Percentiles rank a stretch among this genome's conserved stretches.
These are phyloP conservation scores for Suillus occidentalis DNA, from an alignment of 768 basidiomycete species.

Conservation along the genomic window DNA sequence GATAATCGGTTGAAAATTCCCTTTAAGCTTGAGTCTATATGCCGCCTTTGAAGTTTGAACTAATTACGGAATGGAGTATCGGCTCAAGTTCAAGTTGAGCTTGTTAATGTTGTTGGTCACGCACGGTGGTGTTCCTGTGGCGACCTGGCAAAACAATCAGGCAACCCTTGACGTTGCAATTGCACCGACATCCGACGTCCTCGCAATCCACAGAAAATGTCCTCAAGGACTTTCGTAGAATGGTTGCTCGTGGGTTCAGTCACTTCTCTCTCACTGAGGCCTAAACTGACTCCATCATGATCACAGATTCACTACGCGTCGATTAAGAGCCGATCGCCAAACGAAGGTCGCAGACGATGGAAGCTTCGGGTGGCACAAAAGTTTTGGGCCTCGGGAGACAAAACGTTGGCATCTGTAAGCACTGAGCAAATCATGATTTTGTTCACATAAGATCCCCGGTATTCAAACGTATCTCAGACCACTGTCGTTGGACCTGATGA, in stretches of 20 bases:
- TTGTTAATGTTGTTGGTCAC: neutral
- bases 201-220: constrained; percentile 14
- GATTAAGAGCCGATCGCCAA: constrained; percentile 45
- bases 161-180: neutral
- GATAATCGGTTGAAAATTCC: neutral
- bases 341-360: constrained; percentile 59
- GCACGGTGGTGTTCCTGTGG: neutral
- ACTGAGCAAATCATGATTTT: neutral
- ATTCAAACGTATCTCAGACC: constrained; percentile 17
- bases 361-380: constrained; percentile 49
- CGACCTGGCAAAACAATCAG: constrained; percentile 1
- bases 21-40: neutral
- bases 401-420: constrained; percentile 13
- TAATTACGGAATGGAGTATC: neutral
- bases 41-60: neutral
- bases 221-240: constrained; percentile 10
- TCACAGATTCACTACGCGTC: constrained; percentile 43
- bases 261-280: neutral
- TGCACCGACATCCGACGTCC: neutral
- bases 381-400: constrained; percentile 45
- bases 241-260: constrained; percentile 5
- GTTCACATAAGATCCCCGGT: neutral
- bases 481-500: constrained; percentile 16
- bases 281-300: neutral
- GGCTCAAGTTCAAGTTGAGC: neutral